Conservation (phyloP, 2,329 filamentous ascomycete genomes). For the Ophioceras dolichostomum region DNA sequence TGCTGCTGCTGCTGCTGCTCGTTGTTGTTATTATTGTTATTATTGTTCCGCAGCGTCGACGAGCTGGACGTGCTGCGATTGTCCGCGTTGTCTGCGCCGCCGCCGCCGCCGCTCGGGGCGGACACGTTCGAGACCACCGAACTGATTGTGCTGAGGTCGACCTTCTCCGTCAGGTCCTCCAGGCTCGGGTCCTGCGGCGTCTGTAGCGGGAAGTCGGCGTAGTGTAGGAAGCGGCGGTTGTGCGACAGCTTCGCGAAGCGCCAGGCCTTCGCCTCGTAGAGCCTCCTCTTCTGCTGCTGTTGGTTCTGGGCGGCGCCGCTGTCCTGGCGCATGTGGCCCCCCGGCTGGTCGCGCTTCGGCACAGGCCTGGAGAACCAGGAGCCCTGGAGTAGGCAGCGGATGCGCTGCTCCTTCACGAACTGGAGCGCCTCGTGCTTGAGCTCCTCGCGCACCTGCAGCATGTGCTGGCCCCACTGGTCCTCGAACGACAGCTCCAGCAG, state of each 20-base stretch:
- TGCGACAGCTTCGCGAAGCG: slow-evolving; percentile 82
- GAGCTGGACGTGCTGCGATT: slow-evolving; percentile 28
- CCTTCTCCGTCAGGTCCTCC: slow-evolving; percentile 63
- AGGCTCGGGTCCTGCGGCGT: slow-evolving; percentile 54
- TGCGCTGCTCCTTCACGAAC: slow-evolving; percentile 94
- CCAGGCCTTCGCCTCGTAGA: slow-evolving; percentile 48
- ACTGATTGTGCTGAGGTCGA: slow-evolving; percentile 78
- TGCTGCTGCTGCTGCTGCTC: not conserved
- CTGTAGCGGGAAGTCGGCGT: slow-evolving; percentile 67
- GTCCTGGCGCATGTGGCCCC: slow-evolving; percentile 25
- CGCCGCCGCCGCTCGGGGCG: slow-evolving; percentile 44
- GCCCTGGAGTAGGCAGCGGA: slow-evolving; percentile 77
- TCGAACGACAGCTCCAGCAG: slow-evolving; percentile 84
- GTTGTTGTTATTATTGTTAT: slow-evolving; percentile 3
- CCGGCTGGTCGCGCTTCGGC: slow-evolving; percentile 19
- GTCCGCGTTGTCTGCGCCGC: too few relatives aligned
- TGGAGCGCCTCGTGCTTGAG: slow-evolving; percentile 83
- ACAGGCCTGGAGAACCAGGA: slow-evolving; percentile 65
- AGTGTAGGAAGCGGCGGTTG: slow-evolving; percentile 83
- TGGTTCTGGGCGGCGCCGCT: slow-evolving; percentile 23
- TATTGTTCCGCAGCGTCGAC: slow-evolving; percentile 25
- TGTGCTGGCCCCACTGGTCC: slow-evolving; percentile 83
- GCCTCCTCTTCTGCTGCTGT: slow-evolving; percentile 21
- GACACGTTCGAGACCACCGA: slow-evolving; percentile 92
- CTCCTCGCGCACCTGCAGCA: slow-evolving; percentile 83